A percentile compares a stretch with the other conserved stretches of the same genome.
Conservation (phyloP, 257 asterid genomes). For the Forsythia suspensa region DNA sequence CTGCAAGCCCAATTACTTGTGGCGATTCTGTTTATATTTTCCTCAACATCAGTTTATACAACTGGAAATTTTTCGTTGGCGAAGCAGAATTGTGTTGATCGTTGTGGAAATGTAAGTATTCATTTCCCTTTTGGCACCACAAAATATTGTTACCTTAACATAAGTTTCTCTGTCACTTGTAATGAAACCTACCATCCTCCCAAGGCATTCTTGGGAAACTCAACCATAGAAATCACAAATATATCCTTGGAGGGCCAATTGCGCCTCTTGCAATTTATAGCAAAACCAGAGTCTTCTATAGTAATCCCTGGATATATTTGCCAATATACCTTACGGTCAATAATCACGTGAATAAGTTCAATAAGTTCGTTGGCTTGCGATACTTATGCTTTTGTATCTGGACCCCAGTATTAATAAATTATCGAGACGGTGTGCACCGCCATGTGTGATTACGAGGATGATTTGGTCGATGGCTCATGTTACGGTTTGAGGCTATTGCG, state of each 20-base stretch:
- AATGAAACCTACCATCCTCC: constrained; percentile 13
- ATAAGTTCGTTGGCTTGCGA: constrained; percentile 33
- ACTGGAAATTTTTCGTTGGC: not conserved
- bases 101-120: constrained; percentile 23
- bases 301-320: fast-evolving
- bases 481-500: constrained; percentile 41
- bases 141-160: not conserved
- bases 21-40: not conserved
- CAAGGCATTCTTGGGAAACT: not conserved
- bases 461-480: constrained; percentile 20
- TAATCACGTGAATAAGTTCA: constrained; percentile 29
- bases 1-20: not conserved
- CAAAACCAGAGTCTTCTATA: not conserved
- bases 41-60: not conserved
- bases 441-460: constrained; percentile 8
- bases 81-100: constrained; percentile 13
- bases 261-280: not conserved
- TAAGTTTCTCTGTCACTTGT: constrained; percentile 20
- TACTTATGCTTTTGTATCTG: constrained; percentile 6
- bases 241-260: constrained; percentile 31
- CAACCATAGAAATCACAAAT: not conserved
- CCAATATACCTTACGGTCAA: not conserved
- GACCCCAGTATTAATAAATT: not conserved
- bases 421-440: constrained; percentile 32
- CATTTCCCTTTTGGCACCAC: constrained; percentile 31